Conservation (phyloP, 768 basidiomycete genomes). For the Strobilomyces confusus region DNA sequence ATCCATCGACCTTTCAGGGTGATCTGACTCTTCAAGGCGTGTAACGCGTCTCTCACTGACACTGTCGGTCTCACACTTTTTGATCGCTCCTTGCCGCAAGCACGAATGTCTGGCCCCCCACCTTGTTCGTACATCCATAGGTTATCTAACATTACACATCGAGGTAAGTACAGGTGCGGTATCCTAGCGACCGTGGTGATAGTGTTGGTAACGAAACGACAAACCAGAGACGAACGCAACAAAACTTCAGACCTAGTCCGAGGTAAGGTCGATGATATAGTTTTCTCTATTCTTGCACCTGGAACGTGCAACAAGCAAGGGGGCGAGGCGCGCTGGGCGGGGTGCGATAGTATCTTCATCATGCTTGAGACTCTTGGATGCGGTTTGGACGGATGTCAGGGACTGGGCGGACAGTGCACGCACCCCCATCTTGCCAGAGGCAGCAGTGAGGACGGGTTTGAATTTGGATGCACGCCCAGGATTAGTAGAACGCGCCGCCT, state of each 20-base stretch:
- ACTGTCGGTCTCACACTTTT: no score
- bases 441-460: slow-evolving; percentile 8
- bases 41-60: no score
- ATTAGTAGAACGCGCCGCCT: not conserved
- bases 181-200: no score
- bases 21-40: no score
- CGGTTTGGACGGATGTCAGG: not conserved
- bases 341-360: not conserved
- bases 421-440: not conserved
- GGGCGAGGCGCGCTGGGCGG: not conserved
- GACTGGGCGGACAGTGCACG: not conserved
- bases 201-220: not conserved
- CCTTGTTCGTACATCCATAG: no score
- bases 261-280: slow-evolving; percentile 43
- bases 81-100: no score
- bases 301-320: slow-evolving; percentile 23
- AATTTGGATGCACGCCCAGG: slow-evolving; percentile 16
- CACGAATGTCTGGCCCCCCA: no score
- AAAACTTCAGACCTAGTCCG: slow-evolving; percentile 7
- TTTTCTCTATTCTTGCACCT: slow-evolving; percentile 10
- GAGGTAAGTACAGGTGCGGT: no score
- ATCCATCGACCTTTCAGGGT: no score
- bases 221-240: not conserved
- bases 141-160: no score
- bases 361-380: not conserved